Conservation (phyloP, 164 flowering plant genomes). For the Houttuynia cordata region DNA sequence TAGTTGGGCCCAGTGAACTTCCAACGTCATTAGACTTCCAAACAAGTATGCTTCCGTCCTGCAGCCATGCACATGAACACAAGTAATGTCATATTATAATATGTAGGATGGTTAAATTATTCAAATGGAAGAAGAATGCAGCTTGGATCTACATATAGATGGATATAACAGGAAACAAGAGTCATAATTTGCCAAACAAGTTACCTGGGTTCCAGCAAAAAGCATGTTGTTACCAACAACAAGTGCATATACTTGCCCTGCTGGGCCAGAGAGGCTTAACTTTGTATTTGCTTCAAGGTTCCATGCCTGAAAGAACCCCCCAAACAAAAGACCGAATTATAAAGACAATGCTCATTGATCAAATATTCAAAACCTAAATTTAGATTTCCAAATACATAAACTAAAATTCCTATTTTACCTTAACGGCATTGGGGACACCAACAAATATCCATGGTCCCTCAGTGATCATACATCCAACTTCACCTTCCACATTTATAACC, state of each 20-base stretch:
- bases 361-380: no score
- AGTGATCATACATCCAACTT: constrained; percentile 88
- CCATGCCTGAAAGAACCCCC: constrained; percentile 51
- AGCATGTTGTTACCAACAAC: constrained; percentile 75
- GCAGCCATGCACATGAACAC: constrained; percentile 7
- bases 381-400: not conserved
- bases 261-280: constrained; percentile 66
- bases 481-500: constrained; percentile 53
- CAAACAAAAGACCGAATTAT: not conserved
- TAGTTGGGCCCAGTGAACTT: constrained; percentile 75
- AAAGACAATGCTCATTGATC: not conserved
- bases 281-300: constrained; percentile 51
- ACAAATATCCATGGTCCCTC: constrained; percentile 97
- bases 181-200: not conserved
- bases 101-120: not conserved
- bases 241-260: constrained; percentile 82
- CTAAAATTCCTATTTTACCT: constrained; percentile 29
- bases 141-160: no score
- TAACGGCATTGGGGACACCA: constrained; percentile 71
- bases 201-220: constrained; percentile 88
- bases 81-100: not conserved
- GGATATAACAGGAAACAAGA: no score
- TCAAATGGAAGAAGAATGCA: no score
- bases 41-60: constrained; percentile 84
- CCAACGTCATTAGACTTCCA: constrained; percentile 66